phyloP scores from a whole-genome alignment of 2,329 filamentous ascomycete genomes.

The Dactylellina sp. region DNA sequence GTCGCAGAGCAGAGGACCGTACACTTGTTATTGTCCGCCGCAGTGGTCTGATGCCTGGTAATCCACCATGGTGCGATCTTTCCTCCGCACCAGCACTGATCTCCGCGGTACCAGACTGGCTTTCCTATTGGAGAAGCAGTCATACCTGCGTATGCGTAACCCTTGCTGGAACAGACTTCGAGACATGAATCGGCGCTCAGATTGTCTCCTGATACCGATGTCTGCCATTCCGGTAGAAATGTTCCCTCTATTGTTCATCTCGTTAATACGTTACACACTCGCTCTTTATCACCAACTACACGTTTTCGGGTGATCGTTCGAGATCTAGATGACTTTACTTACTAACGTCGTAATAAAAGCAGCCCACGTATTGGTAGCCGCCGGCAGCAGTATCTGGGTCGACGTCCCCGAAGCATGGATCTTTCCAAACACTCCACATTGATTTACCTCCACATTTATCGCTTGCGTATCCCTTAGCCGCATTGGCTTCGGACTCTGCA shows the following conservation, averaged over 20 bases:
- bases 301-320: too few relatives aligned
- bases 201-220: conserved; percentile 25
- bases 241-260: conserved; percentile 1
- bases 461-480: conserved; percentile 1
- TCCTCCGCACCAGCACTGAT: conserved; percentile 33
- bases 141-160: conserved; percentile 30
- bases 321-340: too few relatives aligned
- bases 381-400: conserved; percentile 8
- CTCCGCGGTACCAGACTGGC: not conserved
- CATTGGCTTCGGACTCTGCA: not conserved
- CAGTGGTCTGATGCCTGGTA: not conserved
- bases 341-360: conserved; percentile 15
- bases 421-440: conserved; percentile 15
- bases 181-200: conserved; percentile 23
- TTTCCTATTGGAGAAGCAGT: conserved; percentile 1
- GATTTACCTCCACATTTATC: conserved; percentile 14
- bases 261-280: too few relatives aligned
- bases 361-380: conserved; percentile 19
- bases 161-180: conserved; percentile 10
- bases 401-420: conserved; percentile 11
- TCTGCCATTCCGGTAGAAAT: conserved; percentile 1
- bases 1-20: conserved; percentile 2
- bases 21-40: not conserved
- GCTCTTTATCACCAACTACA: too few relatives aligned
- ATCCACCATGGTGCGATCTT: conserved; percentile 16